phyloP scores from a whole-genome alignment of 306 rosid species.

The Cucurbita maxima region DNA sequence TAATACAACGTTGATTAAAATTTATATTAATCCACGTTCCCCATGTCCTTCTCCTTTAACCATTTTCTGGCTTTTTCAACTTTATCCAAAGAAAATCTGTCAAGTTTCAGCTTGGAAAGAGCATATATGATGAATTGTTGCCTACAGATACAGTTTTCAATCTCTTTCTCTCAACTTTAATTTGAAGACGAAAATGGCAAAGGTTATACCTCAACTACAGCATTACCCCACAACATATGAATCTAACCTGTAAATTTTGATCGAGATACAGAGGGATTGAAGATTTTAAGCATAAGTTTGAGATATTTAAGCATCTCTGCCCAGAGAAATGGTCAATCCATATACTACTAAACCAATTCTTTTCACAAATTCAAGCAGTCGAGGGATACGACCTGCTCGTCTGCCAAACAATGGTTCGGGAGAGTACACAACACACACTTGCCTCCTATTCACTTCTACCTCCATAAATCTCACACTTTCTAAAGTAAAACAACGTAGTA shows the following conservation, averaged over 20 bases:
- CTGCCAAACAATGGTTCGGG: neutral
- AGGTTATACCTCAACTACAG: neutral
- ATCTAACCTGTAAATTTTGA: neutral
- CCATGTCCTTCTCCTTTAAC: neutral
- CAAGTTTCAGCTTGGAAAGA: conserved; percentile 3
- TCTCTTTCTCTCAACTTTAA: neutral
- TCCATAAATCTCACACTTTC: conserved; percentile 12
- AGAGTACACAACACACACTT: conserved; percentile 4
- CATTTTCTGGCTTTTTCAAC: neutral
- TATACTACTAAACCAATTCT: neutral
- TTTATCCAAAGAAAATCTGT: conserved; percentile 4
- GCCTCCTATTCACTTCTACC: conserved; percentile 7
- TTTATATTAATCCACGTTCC: neutral
- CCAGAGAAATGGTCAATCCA: neutral
- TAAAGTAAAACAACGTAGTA: conserved; percentile 12
- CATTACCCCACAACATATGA: neutral
- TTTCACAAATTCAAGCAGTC: neutral
- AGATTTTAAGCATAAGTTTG: neutral
- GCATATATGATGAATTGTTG: neutral
- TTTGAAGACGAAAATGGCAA: neutral
- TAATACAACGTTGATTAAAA: neutral
- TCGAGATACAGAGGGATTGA: neutral
- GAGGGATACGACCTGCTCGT: neutral
- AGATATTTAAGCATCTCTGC: neutral
- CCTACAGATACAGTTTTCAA: neutral